These are phyloP conservation scores for Arachis stenosperma DNA, from an alignment of 306 rosid species.

Conservation along the genomic window DNA sequence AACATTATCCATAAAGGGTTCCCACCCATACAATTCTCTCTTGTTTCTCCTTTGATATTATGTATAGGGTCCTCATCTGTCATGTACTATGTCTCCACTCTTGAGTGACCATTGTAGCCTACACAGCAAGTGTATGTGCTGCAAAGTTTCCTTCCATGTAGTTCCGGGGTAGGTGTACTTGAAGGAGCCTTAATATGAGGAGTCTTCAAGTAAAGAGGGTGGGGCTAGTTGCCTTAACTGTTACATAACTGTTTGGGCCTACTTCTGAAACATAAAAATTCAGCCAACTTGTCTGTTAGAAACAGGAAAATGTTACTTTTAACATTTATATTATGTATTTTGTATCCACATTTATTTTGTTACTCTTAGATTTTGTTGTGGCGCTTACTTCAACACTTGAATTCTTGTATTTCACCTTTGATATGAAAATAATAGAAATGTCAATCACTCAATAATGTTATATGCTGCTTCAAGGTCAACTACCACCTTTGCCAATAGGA, in stretches of 20 bases:
- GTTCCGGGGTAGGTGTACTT: constrained; percentile 12
- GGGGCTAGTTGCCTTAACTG: background rate
- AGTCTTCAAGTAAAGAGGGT: background rate
- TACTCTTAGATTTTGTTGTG: too few species aligned
- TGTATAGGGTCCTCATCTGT: constrained; percentile 27
- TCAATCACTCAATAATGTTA: too few species aligned
- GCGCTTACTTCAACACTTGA: too few species aligned
- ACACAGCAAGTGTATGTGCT: background rate
- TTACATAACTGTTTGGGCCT: background rate
- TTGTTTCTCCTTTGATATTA: background rate
- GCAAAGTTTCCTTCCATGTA: constrained; percentile 23
- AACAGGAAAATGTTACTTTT: background rate
- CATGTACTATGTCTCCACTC: constrained; percentile 21
- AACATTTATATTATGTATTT: too few species aligned
- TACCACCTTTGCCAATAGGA: background rate
- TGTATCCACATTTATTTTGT: too few species aligned
- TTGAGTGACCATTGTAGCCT: constrained; percentile 18
- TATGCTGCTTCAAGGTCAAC: background rate
- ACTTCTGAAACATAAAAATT: background rate
- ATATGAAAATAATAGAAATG: too few species aligned
- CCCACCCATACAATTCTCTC: background rate
- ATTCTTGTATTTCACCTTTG: too few species aligned
- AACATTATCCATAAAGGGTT: background rate
- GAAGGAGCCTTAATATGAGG: constrained; percentile 4
- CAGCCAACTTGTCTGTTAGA: background rate